These are phyloP conservation scores for Chrysanthemum lavandulifolium DNA, from an alignment of 129 eudicot species.

Conservation along the genomic window DNA sequence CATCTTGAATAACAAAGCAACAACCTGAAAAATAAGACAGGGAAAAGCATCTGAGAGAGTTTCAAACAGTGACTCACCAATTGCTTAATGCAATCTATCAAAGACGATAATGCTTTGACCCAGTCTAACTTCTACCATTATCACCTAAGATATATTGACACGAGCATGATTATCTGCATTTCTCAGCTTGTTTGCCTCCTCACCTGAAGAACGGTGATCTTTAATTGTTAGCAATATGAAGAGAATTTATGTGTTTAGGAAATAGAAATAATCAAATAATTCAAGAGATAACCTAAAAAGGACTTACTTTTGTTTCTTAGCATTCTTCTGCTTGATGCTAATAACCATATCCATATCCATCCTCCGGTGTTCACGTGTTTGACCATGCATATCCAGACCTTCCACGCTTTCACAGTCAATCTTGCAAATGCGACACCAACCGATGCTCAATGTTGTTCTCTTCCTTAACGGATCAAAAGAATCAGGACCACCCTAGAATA, in stretches of 20 bases:
- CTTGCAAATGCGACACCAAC: too few relatives aligned
- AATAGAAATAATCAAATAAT: constrained; percentile 5
- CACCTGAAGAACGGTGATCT: constrained; percentile 42
- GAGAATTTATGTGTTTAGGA: background rate
- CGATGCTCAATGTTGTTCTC: too few relatives aligned
- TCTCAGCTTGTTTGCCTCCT: constrained; percentile 55
- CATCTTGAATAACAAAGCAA: constrained; percentile 45
- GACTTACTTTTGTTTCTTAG: constrained; percentile 63
- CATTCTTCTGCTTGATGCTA: too few relatives aligned
- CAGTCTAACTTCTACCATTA: constrained; percentile 12
- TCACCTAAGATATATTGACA: constrained; percentile 48
- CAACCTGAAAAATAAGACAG: constrained; percentile 74
- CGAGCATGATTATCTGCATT: constrained; percentile 47
- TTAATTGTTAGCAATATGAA: constrained; percentile 35
- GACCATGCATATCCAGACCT: too few relatives aligned
- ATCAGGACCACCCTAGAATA: too few relatives aligned
- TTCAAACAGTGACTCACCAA: constrained; percentile 34
- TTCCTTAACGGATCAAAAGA: too few relatives aligned
- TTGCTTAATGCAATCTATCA: constrained; percentile 18
- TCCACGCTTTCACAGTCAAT: too few relatives aligned
- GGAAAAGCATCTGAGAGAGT: constrained; percentile 44
- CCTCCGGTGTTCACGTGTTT: too few relatives aligned
- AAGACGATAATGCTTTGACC: constrained; percentile 26
- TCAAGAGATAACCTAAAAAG: constrained; percentile 4
- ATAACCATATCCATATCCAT: too few relatives aligned